Percentiles rank a stretch among this genome's conserved stretches.
Evolutionary conservation across 2,329 filamentous ascomycete genomes (phyloP).

Genomic region (Pseudodiploospora longispora): DNA sequence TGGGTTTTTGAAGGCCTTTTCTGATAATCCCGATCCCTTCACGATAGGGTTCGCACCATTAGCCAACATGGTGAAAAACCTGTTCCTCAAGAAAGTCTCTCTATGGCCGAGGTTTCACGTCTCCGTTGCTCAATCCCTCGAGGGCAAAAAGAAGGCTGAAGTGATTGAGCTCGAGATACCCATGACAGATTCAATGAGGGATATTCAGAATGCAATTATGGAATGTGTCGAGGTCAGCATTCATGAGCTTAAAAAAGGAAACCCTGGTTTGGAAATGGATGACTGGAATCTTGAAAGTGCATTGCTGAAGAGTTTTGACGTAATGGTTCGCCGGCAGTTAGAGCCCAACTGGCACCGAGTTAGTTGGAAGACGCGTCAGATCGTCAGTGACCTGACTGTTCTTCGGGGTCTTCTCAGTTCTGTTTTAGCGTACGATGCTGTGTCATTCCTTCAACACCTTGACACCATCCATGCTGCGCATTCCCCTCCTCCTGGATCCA

Average conservation of each 20-base stretch:
- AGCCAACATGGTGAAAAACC: conserved; percentile 77
- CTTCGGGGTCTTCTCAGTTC: conserved; percentile 75
- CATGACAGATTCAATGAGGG: conserved; percentile 89
- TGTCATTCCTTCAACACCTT: conserved; percentile 85
- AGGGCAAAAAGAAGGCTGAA: conserved; percentile 88
- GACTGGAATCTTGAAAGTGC: conserved; percentile 96
- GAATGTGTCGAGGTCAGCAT: conserved; percentile 96
- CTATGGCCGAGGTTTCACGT: conserved; percentile 93
- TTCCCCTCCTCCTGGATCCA: conserved; percentile 79
- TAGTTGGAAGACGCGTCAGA: conserved; percentile 90
- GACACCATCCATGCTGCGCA: conserved; percentile 91
- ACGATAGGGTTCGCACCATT: conserved; percentile 81
- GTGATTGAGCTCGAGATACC: conserved; percentile 94
- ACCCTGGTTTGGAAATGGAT: conserved; percentile 85
- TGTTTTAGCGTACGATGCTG: conserved; percentile 78
- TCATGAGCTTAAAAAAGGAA: conserved; percentile 84
- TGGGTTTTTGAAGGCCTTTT: conserved; percentile 94
- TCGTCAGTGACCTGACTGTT: conserved; percentile 80
- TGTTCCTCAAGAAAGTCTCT: conserved; percentile 82
- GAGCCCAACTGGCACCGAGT: conserved; percentile 97
- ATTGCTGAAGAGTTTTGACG: conserved; percentile 84
- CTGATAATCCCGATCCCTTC: conserved; percentile 87
- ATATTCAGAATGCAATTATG: conserved; percentile 89
- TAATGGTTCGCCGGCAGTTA: conserved; percentile 78
- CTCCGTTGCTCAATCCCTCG: conserved; percentile 78